Base-by-base conservation (phyloP, 208 protist genomes). In the Trichomonas gallinae region DNA sequence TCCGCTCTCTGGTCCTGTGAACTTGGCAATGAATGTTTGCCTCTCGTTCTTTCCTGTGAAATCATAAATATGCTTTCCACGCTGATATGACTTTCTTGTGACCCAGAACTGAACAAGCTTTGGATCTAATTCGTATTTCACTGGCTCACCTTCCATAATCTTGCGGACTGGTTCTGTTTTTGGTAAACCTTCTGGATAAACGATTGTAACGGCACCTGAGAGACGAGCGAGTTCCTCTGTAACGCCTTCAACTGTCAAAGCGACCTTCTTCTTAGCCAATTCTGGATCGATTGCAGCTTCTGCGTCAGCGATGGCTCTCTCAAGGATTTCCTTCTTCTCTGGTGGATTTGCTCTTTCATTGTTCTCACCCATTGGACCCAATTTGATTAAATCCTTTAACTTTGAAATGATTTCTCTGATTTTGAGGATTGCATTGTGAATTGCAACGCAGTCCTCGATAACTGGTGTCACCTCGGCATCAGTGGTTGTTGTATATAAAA, bases 141-240 rank as follows among this genome's bases (percentile, higher is more conserved):
- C 87, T 23, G 42, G 40, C 21, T 26, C 87, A 2, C 87, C 87
- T 38, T 93, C 87, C 17, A 93, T n/a, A 58, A 93, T 44, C 26
- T 93, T 93, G 44, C 87, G 40, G 26, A 42, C 34, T 58, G 87
- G 87, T n/a, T 93, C 87, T 51, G 87, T 93, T 51, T 42, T 42
- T 38, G 87, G 87, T n/a, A 93, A 44, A 26, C 87, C 87, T 93
- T 93, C 44, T 38, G 87, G 87, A 51, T 93, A 93, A 93, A 93
- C 44, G 40, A 93, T 93, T 17, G 87, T 48, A 38, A 93, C 26
- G 36, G 87, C 87, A 8, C 87, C 87, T 10, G 87, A 93, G 31
- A 93, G 87, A 38, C 87, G 3, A 38, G 87, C 87, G 17, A 93
- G 87, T 26, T 93, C 87, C 4, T 93, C 87, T 34, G n/a, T 48